phyloP scores from a whole-genome alignment of 768 basidiomycete species.

The Leccinellum luteum region DNA sequence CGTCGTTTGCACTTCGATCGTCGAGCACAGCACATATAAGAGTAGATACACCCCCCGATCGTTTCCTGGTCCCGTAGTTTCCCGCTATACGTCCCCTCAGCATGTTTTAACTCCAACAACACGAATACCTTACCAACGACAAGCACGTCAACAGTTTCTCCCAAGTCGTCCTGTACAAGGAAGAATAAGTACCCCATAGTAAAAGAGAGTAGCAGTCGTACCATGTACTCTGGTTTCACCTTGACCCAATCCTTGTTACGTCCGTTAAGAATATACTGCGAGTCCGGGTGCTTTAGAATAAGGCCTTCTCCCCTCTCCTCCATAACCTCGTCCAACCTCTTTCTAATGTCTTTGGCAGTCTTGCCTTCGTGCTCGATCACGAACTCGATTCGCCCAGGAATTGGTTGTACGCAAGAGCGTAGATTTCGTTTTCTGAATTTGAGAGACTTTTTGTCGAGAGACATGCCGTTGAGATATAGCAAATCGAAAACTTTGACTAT shows the following conservation, averaged over 20 bases:
- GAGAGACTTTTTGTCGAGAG: conserved; percentile 69
- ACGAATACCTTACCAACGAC: conserved; percentile 65
- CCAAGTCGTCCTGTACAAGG: conserved; percentile 71
- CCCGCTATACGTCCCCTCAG: conserved; percentile 50
- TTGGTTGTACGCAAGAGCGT: conserved; percentile 59
- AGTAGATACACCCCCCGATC: conserved; percentile 87
- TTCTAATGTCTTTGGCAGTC: conserved; percentile 77
- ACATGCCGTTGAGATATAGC: conserved; percentile 82
- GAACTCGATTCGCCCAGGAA: conserved; percentile 81
- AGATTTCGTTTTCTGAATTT: conserved; percentile 79
- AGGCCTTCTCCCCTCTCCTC: conserved; percentile 87
- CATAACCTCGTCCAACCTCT: conserved; percentile 81
- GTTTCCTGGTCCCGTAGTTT: conserved; percentile 83
- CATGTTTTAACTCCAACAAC: not conserved
- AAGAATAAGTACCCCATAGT: not conserved
- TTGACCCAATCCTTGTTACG: conserved; percentile 94
- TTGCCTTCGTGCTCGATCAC: conserved; percentile 68
- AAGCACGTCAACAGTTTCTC: conserved; percentile 88
- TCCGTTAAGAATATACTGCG: conserved; percentile 82
- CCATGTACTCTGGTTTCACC: conserved; percentile 89
- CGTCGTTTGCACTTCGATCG: conserved; percentile 53
- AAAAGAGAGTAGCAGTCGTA: conserved; percentile 25
- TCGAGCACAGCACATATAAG: conserved; percentile 88
- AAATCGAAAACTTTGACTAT: conserved; percentile 98
- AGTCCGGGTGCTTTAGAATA: conserved; percentile 82